Conservation (phyloP, 73 alveolate species). For the Strombidium stylifer region DNA sequence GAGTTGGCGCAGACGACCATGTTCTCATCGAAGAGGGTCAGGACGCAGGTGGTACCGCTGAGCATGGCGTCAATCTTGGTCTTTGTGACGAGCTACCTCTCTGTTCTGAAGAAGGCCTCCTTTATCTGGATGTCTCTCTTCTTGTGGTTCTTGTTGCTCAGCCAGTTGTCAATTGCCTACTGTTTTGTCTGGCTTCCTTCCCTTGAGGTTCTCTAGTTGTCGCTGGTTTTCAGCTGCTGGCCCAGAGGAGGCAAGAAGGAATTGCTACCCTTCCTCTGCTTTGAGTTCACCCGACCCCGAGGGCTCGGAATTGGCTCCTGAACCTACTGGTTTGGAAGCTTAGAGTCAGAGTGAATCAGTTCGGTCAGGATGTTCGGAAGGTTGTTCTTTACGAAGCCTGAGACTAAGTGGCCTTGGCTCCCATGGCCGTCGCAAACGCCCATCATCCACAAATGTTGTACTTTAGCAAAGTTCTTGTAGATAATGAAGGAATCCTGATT, state of each 20-base stretch:
- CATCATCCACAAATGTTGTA: constrained; percentile 67
- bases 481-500: constrained; percentile 49
- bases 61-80: constrained; percentile 26
- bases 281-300: background rate
- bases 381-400: constrained; percentile 76
- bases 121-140: constrained; percentile 15
- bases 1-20: constrained; percentile 54
- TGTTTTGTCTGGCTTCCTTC: background rate
- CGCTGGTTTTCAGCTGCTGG: background rate
- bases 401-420: constrained; percentile 89
- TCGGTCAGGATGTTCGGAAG: constrained; percentile 54
- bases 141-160: background rate
- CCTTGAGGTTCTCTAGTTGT: background rate
- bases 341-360: background rate
- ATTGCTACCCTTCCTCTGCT: constrained; percentile 8
- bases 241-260: constrained; percentile 13
- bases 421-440: constrained; percentile 99
- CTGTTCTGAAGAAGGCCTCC: constrained; percentile 6
- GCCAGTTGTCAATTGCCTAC: constrained; percentile 18
- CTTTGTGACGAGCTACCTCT: constrained; percentile 2
- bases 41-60: constrained; percentile 53
- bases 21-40: constrained; percentile 22
- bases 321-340: too few species aligned
- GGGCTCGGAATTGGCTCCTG: constrained; percentile 1
- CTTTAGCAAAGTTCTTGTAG: constrained; percentile 32